Evolutionary conservation across 1,284 basidiomycete genomes (phyloP), one percentile per base, ranked within the genome.

Genomic region (Cutaneotrichosporon mucoides): DNA sequence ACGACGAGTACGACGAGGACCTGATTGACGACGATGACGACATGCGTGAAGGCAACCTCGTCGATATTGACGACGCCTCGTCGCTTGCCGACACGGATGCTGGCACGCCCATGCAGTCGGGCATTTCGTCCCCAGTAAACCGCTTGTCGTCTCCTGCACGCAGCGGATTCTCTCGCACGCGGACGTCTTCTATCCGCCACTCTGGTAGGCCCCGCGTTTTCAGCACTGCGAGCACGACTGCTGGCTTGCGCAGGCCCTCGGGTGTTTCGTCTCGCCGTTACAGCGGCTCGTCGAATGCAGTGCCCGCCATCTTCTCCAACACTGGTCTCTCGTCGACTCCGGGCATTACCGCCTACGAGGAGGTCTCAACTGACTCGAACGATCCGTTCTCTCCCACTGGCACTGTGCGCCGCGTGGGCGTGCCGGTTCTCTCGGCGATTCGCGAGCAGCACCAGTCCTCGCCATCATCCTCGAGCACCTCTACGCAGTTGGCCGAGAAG

Each of bases 261-360:
- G 63, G 40, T 53, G 66, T 38, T 61, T 67, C 62, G 51, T 58
- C 66, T 8, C 60, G 78, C 43, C 66, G 76, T 4, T 70, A 76
- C 58, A 73, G 71, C n/a, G 70, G 67, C 12, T 63, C 68, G 9
- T 79, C 78, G 1, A 71, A 71, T 8, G 64, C 68, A 7, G 55
- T 77, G 33, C 76, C 76, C 0, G 70, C 77, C 13, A 77, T 79
- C 57, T 79, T 79, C 56, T 59, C 69, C 13, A 75, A 79, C 64
- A 79, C 78, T 6, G 79, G 79, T 56, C 24, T 70, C 66, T 6
- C 70, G 68, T 38, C 70, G 4, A 61, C 62, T 0, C 54, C 73
- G 3, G 70, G 69, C 34, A 67, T 72, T 9, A 63, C 66, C 12
- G 64, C 68, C 10, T 68, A 58, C 5, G 65, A 69, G 11, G 71